Conservation (phyloP, 2,329 filamentous ascomycete genomes). For the Seiridium cupressi region DNA sequence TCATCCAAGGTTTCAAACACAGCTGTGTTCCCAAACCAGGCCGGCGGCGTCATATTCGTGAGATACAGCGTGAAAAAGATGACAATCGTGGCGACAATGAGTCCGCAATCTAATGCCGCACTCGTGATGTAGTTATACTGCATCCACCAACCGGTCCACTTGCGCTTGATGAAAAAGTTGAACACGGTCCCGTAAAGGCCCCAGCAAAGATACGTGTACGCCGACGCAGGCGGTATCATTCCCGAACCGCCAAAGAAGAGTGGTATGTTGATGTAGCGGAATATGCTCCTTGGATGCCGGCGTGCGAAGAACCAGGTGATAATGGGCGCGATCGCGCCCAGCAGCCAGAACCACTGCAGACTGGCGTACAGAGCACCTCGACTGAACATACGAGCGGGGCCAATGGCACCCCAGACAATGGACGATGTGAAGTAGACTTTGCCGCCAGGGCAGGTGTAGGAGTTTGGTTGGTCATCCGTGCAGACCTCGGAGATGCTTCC, state of each 20-base stretch:
- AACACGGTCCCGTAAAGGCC: constrained; percentile 65
- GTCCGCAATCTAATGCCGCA: constrained; percentile 67
- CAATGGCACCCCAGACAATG: constrained; percentile 72
- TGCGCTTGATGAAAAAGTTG: constrained; percentile 65
- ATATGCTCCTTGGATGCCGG: constrained; percentile 57
- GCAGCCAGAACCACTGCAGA: constrained; percentile 70
- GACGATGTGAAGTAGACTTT: constrained; percentile 66
- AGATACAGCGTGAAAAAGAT: constrained; percentile 69
- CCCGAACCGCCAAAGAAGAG: constrained; percentile 66
- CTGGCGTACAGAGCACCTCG: constrained; percentile 59
- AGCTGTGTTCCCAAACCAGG: constrained; percentile 62
- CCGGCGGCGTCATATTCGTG: constrained; percentile 51
- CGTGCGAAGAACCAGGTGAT: constrained; percentile 63
- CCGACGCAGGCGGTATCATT: constrained; percentile 66
- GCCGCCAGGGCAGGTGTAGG: constrained; percentile 55
- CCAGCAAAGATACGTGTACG: constrained; percentile 71
- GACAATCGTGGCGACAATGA: constrained; percentile 64
- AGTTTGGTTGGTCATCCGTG: constrained; percentile 46
- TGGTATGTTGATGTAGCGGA: constrained; percentile 66
- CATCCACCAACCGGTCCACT: constrained; percentile 71
- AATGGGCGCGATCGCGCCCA: constrained; percentile 62
- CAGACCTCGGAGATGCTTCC: constrained; percentile 63
- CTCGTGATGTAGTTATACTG: constrained; percentile 77
- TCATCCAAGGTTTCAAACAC: constrained; percentile 47
- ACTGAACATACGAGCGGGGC: constrained; percentile 68